Conservation (phyloP, 139 green algal species). For the Closterium sp. region DNA sequence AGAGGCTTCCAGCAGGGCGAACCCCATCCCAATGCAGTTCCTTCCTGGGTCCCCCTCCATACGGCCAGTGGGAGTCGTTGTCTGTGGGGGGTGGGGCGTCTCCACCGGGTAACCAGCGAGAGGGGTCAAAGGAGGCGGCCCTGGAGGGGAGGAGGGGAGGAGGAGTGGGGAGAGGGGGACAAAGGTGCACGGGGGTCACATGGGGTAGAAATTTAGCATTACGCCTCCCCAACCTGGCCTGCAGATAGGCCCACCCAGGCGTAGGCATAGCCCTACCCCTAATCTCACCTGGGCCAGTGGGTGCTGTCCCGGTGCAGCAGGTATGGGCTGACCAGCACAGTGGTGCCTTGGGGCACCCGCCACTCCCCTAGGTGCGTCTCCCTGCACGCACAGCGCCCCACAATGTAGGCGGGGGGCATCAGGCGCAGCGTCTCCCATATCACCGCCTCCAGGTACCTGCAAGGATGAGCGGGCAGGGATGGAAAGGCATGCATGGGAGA, state of each 20-base stretch:
- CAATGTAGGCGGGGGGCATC: constrained; percentile 81
- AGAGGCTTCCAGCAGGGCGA: constrained; percentile 85
- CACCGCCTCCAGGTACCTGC: constrained; percentile 61
- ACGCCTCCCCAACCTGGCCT: no score
- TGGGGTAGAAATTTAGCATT: not conserved
- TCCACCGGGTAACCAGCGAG: constrained; percentile 67
- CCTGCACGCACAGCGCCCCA: constrained; percentile 72
- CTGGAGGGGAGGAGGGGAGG: not conserved
- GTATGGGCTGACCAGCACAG: constrained; percentile 74
- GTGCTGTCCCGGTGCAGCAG: constrained; percentile 72
- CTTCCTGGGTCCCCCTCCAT: constrained; percentile 63
- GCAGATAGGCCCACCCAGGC: no score
- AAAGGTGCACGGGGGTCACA: not conserved
- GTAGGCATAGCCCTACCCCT: no score
- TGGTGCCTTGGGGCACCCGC: constrained; percentile 63
- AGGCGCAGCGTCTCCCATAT: constrained; percentile 80
- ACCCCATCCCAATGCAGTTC: constrained; percentile 86
- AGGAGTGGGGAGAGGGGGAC: not conserved
- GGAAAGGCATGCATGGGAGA: not conserved
- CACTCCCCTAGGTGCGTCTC: not conserved
- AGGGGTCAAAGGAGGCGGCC: constrained; percentile 52
- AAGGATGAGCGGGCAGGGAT: not conserved
- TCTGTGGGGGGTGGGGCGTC: not conserved
- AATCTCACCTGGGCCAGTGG: constrained; percentile 50
- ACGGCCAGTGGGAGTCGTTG: constrained; percentile 53